Conservation (phyloP, 2,329 filamentous ascomycete genomes). For the Cladosporium austrohemisphaericum region DNA sequence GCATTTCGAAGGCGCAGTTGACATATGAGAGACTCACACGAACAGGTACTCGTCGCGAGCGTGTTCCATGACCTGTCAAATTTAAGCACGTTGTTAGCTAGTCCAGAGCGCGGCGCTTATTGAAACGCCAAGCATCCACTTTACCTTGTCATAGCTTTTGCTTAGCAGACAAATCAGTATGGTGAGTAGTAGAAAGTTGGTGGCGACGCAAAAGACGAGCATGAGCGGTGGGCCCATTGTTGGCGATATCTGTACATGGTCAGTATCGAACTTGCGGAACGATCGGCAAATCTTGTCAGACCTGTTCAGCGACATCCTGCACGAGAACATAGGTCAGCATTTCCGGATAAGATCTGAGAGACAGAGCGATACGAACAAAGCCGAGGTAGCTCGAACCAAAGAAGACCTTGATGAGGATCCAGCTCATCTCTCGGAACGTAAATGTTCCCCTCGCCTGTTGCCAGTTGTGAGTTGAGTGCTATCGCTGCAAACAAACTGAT, state of each 20-base stretch:
- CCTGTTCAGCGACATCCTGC: constrained; percentile 46
- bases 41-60: constrained; percentile 74
- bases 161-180: constrained; percentile 74
- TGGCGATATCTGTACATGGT: constrained; percentile 39
- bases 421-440: constrained; percentile 64
- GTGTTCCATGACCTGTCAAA: constrained; percentile 54
- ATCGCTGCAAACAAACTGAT: no score
- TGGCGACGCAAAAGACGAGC: constrained; percentile 72
- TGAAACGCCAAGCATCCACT: constrained; percentile 22
- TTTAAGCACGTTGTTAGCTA: constrained; percentile 27
- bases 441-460: constrained; percentile 68
- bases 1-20: constrained; percentile 13
- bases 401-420: constrained; percentile 75
- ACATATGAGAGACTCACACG: constrained; percentile 50
- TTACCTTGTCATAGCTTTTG: constrained; percentile 64
- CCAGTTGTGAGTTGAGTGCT: no score
- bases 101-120: constrained; percentile 27
- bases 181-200: constrained; percentile 74
- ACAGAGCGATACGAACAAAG: constrained; percentile 53
- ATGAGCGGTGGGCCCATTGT: constrained; percentile 51
- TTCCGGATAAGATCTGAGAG: no score
- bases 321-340: no score
- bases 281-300: constrained; percentile 27
- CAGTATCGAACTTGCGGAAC: constrained; percentile 14
- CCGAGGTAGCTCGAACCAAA: constrained; percentile 73